Conservation (phyloP, 2,329 filamentous ascomycete genomes). For the Hypoxylon sp. region DNA sequence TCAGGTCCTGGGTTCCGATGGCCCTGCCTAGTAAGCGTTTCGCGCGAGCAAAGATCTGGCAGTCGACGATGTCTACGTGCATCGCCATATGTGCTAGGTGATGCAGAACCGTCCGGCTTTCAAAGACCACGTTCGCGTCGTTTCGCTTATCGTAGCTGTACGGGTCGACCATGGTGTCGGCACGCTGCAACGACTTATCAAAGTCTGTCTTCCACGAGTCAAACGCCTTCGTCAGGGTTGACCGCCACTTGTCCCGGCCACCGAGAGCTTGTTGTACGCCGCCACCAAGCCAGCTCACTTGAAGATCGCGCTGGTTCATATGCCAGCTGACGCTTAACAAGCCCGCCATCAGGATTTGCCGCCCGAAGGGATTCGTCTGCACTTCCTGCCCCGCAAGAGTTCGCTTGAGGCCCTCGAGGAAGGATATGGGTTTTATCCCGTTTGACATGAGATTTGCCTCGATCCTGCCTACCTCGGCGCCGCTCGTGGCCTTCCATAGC, state of each 20-base stretch:
- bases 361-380: conserved; percentile 90
- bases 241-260: conserved; percentile 89
- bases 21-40: conserved; percentile 83
- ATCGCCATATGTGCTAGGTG: conserved; percentile 97
- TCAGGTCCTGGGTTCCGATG: conserved; percentile 83
- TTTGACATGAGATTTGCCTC: conserved; percentile 82
- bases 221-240: conserved; percentile 84
- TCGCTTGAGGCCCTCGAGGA: conserved; percentile 88
- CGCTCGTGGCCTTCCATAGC: conserved; percentile 89
- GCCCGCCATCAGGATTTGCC: conserved; percentile 93
- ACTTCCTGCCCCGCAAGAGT: conserved; percentile 87
- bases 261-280: conserved; percentile 80
- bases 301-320: conserved; percentile 94
- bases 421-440: conserved; percentile 83
- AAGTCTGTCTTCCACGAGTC: conserved; percentile 95
- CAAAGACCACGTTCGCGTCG: conserved; percentile 72
- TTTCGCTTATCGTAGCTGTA: conserved; percentile 70
- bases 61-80: conserved; percentile 97
- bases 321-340: conserved; percentile 95
- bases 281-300: conserved; percentile 81
- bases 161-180: conserved; percentile 60
- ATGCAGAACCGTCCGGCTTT: conserved; percentile 88
- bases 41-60: conserved; percentile 92
- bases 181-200: conserved; percentile 77
- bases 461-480: conserved; percentile 83